Evolutionary conservation across 768 basidiomycete species (phyloP).

Genomic region (Tulasnella sp.): DNA sequence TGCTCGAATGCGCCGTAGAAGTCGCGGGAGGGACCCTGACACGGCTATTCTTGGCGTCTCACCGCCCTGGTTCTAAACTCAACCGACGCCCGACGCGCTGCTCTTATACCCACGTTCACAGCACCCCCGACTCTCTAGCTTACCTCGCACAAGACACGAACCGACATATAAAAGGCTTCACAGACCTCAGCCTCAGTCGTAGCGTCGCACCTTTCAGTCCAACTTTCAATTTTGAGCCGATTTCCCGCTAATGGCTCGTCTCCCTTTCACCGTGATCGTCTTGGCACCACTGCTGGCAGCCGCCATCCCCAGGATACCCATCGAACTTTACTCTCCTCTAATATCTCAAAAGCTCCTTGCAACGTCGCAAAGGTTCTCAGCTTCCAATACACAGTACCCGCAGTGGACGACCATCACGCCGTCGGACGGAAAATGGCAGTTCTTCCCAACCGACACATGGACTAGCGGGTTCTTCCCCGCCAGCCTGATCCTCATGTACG

Average conservation of each 20-base stretch:
- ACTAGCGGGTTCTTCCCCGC: slow-evolving; percentile 31
- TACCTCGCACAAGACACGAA: not conserved
- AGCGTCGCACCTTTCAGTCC: not conserved
- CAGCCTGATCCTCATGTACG: slow-evolving; percentile 26
- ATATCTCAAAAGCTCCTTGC: slow-evolving; percentile 56
- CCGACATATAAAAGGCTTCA: not conserved
- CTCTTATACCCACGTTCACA: not conserved
- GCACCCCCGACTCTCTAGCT: not conserved
- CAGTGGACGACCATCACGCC: slow-evolving; percentile 48
- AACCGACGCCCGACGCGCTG: slow-evolving; percentile 4
- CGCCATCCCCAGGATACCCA: slow-evolving; percentile 33
- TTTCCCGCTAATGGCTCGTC: not conserved
- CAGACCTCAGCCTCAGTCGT: not conserved
- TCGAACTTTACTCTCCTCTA: slow-evolving; percentile 56
- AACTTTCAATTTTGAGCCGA: not conserved
- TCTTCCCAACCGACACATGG: slow-evolving; percentile 23
- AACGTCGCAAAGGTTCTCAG: slow-evolving; percentile 46
- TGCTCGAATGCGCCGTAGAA: not conserved
- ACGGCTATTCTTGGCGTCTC: slow-evolving; percentile 5
- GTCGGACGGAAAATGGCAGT: slow-evolving; percentile 19
- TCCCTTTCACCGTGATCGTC: not conserved
- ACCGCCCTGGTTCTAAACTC: not conserved
- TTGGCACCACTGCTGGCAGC: slow-evolving; percentile 6
- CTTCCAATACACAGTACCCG: slow-evolving; percentile 48
- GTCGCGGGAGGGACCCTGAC: not conserved